These are phyloP conservation scores for Thraustochytrium sp. DNA, from an alignment of 352 stramenopile species.

Conservation along the genomic window DNA sequence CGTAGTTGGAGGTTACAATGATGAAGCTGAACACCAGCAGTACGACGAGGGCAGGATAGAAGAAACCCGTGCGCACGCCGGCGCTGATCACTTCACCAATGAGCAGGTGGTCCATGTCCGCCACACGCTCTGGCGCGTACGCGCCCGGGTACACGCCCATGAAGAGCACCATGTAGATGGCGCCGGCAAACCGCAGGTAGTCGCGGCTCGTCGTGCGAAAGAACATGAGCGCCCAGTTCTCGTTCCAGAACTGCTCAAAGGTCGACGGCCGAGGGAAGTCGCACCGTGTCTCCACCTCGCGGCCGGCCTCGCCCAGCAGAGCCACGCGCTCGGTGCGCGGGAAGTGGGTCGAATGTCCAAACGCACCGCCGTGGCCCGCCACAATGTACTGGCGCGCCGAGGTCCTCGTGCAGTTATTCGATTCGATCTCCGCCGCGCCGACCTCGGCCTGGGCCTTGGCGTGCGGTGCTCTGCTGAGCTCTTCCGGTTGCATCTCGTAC, in stretches of 20 bases:
- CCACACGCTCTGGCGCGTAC: background rate
- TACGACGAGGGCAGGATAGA: background rate
- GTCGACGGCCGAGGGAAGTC: background rate
- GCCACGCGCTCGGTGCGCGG: background rate
- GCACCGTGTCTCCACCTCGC: background rate
- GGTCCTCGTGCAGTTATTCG: background rate
- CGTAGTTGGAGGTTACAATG: constrained; percentile 18
- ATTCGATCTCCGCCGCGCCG: background rate
- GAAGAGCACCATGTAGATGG: constrained; percentile 10
- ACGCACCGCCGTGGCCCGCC: background rate
- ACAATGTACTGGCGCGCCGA: background rate
- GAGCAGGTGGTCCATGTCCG: background rate
- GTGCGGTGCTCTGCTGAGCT: background rate
- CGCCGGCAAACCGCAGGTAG: background rate
- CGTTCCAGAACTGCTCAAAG: background rate
- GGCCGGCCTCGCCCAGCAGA: background rate
- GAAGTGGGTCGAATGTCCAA: constrained; percentile 25
- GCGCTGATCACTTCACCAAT: background rate
- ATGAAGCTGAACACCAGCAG: background rate
- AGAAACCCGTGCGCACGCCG: background rate
- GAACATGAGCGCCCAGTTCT: constrained; percentile 28
- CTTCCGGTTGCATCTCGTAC: background rate
- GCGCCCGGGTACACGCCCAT: background rate
- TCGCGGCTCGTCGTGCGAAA: background rate
- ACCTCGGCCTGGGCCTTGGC: background rate